phyloP scores from a whole-genome alignment of 192 early-diverging fungal genomes.

The Backusella sp. region DNA sequence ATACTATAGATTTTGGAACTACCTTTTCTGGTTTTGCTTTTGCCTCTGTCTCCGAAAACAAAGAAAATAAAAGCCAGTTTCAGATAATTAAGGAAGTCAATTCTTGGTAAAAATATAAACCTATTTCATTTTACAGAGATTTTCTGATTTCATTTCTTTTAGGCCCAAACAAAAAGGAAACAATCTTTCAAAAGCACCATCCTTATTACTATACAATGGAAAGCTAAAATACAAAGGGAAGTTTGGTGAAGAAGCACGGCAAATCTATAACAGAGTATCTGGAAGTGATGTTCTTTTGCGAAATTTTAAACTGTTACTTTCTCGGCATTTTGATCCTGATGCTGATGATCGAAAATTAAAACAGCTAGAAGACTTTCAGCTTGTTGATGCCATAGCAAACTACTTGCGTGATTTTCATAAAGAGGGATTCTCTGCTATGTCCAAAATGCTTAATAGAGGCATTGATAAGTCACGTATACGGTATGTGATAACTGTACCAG shows the following conservation, averaged over 20 bases:
- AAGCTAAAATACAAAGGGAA: slow-evolving; percentile 41
- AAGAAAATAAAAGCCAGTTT: slow-evolving; percentile 44
- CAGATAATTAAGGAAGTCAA: slow-evolving; percentile 34
- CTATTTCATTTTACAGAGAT: background rate
- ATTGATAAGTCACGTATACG: slow-evolving; percentile 35
- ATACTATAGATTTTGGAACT: slow-evolving; percentile 39
- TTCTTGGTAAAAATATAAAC: background rate
- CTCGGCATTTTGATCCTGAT: background rate
- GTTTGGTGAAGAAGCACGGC: slow-evolving; percentile 38
- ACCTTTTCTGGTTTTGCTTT: slow-evolving; percentile 51
- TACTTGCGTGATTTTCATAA: slow-evolving; percentile 46
- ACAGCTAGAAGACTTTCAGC: slow-evolving; percentile 5
- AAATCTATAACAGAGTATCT: slow-evolving; percentile 24
- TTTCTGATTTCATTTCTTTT: background rate
- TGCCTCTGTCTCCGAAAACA: slow-evolving; percentile 45
- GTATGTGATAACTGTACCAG: slow-evolving; percentile 48
- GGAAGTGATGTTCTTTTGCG: slow-evolving; percentile 40
- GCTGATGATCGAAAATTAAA: background rate
- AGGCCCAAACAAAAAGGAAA: slow-evolving; percentile 51
- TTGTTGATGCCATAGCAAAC: slow-evolving; percentile 48
- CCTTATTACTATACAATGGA: slow-evolving; percentile 46
- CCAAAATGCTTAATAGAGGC: slow-evolving; percentile 41
- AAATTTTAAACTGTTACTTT: background rate
- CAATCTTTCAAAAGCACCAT: slow-evolving; percentile 44
- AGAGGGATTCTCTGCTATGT: slow-evolving; percentile 43